Base-by-base conservation (phyloP, 106 monocot species). In the Iris macrosiphon region DNA sequence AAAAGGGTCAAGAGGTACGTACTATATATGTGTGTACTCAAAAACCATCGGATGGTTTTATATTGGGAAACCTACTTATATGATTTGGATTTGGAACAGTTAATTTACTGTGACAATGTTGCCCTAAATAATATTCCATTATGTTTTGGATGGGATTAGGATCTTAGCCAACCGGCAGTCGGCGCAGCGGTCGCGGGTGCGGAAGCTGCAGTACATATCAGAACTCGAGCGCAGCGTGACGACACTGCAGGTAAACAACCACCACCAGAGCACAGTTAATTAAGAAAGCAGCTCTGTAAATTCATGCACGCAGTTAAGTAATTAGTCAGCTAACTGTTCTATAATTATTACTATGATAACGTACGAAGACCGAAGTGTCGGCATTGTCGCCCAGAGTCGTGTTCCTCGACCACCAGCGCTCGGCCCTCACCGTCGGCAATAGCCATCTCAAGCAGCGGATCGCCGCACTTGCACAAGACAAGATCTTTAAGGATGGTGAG, bases 401-500 rank as follows among this genome's bases (percentile, higher is more conserved):
- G 6, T 85, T 85, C 55, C 78, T 94, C 22, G 94, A 94, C 66
- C 94, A 89, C 68, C 94, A 89, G 62, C 75, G 94, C 10, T 85
- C 88, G 27, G 64, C 76, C 5, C 77, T 94, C 21, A 85, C 72
- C 21, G 68, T 82, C 21, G 94, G 88, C n/a, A 94, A 94, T 66
- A 79, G 82, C 59, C 84, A 89, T 45, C 84, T 94, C 70, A 89
- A 69, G 73, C 94, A 94, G 67, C 71, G 94, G 21, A 94, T 94
- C 15, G 94, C 94, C 6, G 94, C 88, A 6, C 81, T 94, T 17
- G 85, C 88, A 1, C 89, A 94, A 21, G 94, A 94, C 64, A 94
- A 94, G 78, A 75, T 94, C 55, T 94, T 94, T 69, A 94, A 94
- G 50, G 94, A 94, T 59, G 94, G 94, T 94, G 31, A 66, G 61